Percentiles rank a stretch among this genome's conserved stretches.
phyloP scores from a whole-genome alignment of 2,329 filamentous ascomycete species.

The Calonectria naviculata region DNA sequence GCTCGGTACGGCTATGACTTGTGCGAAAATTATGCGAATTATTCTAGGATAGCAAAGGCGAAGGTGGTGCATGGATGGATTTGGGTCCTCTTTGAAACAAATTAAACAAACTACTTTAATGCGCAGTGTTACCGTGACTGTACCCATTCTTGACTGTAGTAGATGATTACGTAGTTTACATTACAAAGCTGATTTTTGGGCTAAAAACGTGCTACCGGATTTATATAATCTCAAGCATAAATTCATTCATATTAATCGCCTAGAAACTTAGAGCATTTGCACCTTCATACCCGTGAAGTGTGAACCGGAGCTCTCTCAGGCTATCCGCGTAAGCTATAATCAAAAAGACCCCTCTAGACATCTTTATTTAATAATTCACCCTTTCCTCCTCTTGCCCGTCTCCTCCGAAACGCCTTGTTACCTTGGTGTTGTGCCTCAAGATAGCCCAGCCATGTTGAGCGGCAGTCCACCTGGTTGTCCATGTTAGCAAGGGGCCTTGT shows the following conservation, averaged over 20 bases:
- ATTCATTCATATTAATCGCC: conserved; percentile 46
- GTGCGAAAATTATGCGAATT: conserved; percentile 30
- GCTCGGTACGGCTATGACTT: conserved; percentile 10
- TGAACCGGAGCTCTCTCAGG: conserved; percentile 42
- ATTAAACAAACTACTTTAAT: conserved; percentile 30
- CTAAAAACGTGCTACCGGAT: background rate
- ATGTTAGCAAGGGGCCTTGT: conserved; percentile 29
- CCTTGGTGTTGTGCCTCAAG: background rate
- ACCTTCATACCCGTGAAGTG: conserved; percentile 47
- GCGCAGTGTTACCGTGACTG: conserved; percentile 23
- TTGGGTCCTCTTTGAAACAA: conserved; percentile 24
- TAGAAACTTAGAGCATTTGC: conserved; percentile 61
- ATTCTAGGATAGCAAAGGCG: conserved; percentile 41
- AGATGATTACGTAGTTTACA: background rate
- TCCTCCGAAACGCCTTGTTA: background rate
- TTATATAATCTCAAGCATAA: background rate
- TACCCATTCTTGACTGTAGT: background rate
- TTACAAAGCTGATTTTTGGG: background rate
- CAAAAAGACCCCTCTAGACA: conserved; percentile 33
- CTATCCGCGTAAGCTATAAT: conserved; percentile 33
- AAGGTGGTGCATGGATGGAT: conserved; percentile 37
- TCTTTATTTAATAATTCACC: conserved; percentile 29
- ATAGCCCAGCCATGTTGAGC: conserved; percentile 45
- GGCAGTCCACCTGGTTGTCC: conserved; percentile 42
- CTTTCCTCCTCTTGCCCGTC: background rate